Base-by-base conservation (phyloP, 1,284 basidiomycete genomes). In the Moesziomyces sp. region DNA sequence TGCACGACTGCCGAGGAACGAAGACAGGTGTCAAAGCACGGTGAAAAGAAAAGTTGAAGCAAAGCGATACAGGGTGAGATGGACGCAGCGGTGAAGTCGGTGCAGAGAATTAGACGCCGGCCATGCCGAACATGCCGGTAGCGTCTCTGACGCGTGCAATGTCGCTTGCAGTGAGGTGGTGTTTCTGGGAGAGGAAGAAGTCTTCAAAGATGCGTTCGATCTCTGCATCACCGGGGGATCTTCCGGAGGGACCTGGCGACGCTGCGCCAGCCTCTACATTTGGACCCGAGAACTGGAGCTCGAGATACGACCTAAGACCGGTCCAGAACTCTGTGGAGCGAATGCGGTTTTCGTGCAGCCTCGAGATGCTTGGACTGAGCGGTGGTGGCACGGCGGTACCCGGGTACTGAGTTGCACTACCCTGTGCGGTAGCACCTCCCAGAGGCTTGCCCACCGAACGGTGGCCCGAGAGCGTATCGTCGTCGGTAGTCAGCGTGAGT, bases 181-280 rank as follows among this genome's bases (percentile, higher is more conserved):
- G 67, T 49, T 82, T 83, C 52, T 83, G 81, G 24, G 58, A 70
- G 38, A 79, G 65, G 73, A 83, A 82, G 44, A 83, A 81, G 60
- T 83, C 81, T 58, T 83, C 82, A 58, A 80, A 83, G 52, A 83
- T 72, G 18, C 74, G 51, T 35, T 77, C 76, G 49, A 80, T 71
- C 63, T 83, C 82, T n/a, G 78, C 59, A 46, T 79, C 80, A 5
- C 82, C 82, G 11, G 52, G 68, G 3, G 52, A 28, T 44, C 75
- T 70, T 5, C 60, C 62, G 14, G 56, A 52, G 3, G 65, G 61
- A 5, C 66, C 66, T 19, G 75, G 66, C 23, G 46, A 52, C 1
- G 74, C 64, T 1, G 67, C 62, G 2, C 74, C 74, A 4, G 66
- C 74, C 9, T 72, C 78, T 11, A 51, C 52, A 26, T 45, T 46